Evolutionary conservation across 2,329 filamentous ascomycete species (phyloP), one percentile per base, ranked within the genome.

Genomic region (Ophiostoma quercus): DNA sequence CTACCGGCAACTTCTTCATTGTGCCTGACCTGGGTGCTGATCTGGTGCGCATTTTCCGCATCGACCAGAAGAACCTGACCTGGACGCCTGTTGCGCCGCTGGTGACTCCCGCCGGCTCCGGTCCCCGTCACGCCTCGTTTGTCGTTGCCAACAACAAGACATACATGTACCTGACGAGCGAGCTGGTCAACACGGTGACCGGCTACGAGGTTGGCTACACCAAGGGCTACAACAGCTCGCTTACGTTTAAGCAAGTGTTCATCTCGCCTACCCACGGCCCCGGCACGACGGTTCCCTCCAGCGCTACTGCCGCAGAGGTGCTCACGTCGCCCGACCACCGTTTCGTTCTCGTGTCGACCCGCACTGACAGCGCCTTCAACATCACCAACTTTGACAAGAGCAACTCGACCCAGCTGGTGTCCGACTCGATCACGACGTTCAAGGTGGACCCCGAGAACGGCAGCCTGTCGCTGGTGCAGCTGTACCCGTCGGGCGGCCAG

Each of bases 21-120:
- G 83, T 87, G 9, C 88, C 89, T 1, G 90, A 92, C 74, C 82
- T 93, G 5, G 87, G 89, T 57, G 82, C 84, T 70, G 90, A 92
- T 74, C 74, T 86, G 7, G 77, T 91, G 66, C 87, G 85, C 72
- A 78, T 80, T 70, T 91, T 85, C 76, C 75, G 79, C 69, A 81
- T 89, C 74, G 78, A 86, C 73, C 81, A 82, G 65, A 75, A 79
- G 7, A 80, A 83, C 41, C 79, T 85, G 8, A 75, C 75, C 22
- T 77, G 81, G 72, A 81, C 80, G 34, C 75, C 78, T 29, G 73
- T 79, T 25, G 73, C 76, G 7, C 80, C 84, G 8, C 77, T 85
- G 47, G 73, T 78, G 47, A 77, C 83, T 68, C 72, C 80, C 43
- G 73, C 83, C 1, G 88, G 88, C 19, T 85, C 83, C 51, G 90